Conservation (phyloP, 2,329 filamentous ascomycete species). For the Dothistroma pini region DNA sequence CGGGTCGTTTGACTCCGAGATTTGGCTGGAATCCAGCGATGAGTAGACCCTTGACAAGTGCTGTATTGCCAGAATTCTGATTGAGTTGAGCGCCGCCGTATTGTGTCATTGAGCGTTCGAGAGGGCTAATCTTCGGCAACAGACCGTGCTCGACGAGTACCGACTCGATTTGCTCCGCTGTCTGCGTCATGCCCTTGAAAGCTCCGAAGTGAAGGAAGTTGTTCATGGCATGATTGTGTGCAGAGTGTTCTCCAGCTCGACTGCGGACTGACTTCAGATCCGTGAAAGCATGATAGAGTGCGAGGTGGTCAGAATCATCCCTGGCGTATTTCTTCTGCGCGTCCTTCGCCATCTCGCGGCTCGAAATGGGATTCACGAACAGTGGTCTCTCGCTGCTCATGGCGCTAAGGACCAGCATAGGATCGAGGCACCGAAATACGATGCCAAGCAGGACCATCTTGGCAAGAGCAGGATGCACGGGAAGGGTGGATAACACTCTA, state of each 20-base stretch:
- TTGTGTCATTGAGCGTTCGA: constrained; percentile 1
- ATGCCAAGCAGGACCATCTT: constrained; percentile 52
- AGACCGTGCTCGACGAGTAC: constrained; percentile 37
- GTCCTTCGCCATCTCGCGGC: constrained; percentile 25
- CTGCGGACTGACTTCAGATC: constrained; percentile 36
- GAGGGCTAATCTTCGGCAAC: constrained; percentile 23
- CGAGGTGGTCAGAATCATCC: constrained; percentile 47
- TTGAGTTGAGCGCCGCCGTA: constrained; percentile 38
- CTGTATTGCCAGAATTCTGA: constrained; percentile 41
- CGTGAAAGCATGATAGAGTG: constrained; percentile 43
- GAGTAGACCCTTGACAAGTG: constrained; percentile 47
- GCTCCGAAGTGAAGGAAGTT: constrained; percentile 37
- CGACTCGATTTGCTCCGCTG: constrained; percentile 38
- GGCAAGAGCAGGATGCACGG: constrained; percentile 44
- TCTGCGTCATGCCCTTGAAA: constrained; percentile 37
- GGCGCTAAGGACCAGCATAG: constrained; percentile 46
- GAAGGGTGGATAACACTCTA: constrained; percentile 39
- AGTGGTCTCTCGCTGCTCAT: constrained; percentile 35
- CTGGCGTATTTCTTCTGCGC: constrained; percentile 34
- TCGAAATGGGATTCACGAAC: constrained; percentile 32
- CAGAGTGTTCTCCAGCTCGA: constrained; percentile 30
- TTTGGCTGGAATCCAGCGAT: constrained; percentile 47
- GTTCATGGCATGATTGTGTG: constrained; percentile 32
- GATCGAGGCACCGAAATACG: constrained; percentile 51
- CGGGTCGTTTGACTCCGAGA: constrained; percentile 35